These are phyloP conservation scores for Colletotrichum lini DNA, from an alignment of 2,329 filamentous ascomycete species.

Conservation along the genomic window DNA sequence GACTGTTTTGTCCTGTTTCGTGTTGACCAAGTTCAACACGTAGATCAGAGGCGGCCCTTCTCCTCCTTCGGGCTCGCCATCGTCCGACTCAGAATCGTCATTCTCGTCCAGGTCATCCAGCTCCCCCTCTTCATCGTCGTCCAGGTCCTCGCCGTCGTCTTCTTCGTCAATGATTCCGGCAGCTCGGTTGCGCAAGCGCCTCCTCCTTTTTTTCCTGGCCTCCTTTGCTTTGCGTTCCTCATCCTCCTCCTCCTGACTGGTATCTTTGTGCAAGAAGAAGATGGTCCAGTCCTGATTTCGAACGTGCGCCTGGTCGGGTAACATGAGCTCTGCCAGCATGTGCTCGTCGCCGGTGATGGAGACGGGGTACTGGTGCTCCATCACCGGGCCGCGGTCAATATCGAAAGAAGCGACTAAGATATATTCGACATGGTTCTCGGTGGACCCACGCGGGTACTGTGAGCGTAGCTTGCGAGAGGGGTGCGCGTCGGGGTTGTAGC, in stretches of 20 bases:
- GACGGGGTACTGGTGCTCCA: conserved; percentile 98
- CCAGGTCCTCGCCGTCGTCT: conserved; percentile 66
- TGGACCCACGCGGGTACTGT: conserved; percentile 80
- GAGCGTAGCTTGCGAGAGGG: conserved; percentile 74
- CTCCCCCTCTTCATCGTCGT: conserved; percentile 55
- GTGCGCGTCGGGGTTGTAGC: conserved; percentile 65
- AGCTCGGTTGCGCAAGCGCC: conserved; percentile 65
- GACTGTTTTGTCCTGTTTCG: conserved; percentile 93
- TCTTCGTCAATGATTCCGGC: conserved; percentile 64
- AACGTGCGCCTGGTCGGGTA: conserved; percentile 96
- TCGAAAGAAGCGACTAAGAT: conserved; percentile 98
- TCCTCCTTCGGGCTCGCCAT: conserved; percentile 76
- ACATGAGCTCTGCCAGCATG: conserved; percentile 98
- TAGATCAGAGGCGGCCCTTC: conserved; percentile 96
- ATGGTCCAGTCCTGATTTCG: conserved; percentile 99
- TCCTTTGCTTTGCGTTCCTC: conserved; percentile 73
- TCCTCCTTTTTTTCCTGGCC: conserved; percentile 65
- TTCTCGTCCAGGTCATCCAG: conserved; percentile 62
- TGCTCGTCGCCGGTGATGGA: conserved; percentile 97
- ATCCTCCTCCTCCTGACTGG: conserved; percentile 85
- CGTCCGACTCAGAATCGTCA: conserved; percentile 68
- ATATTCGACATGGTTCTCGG: conserved; percentile 97
- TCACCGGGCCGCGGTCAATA: conserved; percentile 94
- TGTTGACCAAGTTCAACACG: conserved; percentile 97
- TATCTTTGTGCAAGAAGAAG: conserved; percentile 98